A percentile compares a stretch with the other conserved stretches of the same genome.
Conservation (phyloP, 2,329 filamentous ascomycete species). For the Pseudogymnoascus sp. region DNA sequence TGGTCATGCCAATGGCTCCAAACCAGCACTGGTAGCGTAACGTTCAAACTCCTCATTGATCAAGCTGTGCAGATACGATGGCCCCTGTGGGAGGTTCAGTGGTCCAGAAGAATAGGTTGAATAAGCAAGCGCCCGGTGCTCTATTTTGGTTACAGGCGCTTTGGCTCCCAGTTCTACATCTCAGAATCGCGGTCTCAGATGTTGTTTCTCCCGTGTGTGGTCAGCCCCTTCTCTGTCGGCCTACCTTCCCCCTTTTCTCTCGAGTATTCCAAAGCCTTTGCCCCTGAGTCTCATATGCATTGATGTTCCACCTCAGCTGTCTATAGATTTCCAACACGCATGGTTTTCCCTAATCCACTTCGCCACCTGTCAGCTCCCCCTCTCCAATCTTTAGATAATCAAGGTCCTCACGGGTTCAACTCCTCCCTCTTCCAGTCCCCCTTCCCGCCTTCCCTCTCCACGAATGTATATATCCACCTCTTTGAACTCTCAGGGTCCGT, state of each 20-base stretch:
- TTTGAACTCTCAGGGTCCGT: constrained; percentile 44
- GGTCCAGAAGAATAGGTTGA: not conserved
- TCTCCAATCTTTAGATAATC: constrained; percentile 3
- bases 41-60: not conserved
- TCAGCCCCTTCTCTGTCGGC: not conserved
- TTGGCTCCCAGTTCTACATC: not conserved
- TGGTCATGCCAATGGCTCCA: constrained; percentile 1
- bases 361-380: not conserved
- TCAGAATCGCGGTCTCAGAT: not conserved
- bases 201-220: not conserved
- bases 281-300: not conserved
- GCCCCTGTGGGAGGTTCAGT: not conserved
- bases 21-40: constrained; percentile 1
- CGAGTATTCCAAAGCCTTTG: not conserved
- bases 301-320: not conserved
- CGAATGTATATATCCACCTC: constrained; percentile 50
- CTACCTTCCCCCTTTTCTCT: not conserved
- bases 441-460: constrained; percentile 40
- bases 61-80: not conserved
- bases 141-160: not conserved
- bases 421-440: constrained; percentile 43
- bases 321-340: not conserved
- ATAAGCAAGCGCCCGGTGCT: not conserved
- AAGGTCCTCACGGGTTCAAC: constrained; percentile 23
- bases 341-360: not conserved